A percentile compares a stretch with the other conserved stretches of the same genome.
Conservation (phyloP, 805 yeast species). For the Suhomyces sp. region DNA sequence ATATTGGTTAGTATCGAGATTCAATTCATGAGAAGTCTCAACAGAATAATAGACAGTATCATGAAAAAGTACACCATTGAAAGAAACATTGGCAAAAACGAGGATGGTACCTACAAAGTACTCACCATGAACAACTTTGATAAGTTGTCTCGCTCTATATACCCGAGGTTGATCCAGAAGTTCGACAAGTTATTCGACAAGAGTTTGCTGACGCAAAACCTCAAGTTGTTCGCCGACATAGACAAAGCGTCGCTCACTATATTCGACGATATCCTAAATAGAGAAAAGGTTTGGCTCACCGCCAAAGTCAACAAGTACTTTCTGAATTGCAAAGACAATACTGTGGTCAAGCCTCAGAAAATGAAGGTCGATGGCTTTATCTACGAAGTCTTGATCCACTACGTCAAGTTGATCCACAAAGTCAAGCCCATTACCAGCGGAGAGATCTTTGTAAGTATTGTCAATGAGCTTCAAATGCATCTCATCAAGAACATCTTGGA, state of each 20-base stretch:
- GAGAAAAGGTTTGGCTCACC: conserved; percentile 34
- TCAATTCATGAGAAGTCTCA: conserved; percentile 44
- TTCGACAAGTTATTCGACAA: conserved; percentile 37
- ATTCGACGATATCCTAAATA: conserved; percentile 37
- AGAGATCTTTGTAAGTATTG: conserved; percentile 32
- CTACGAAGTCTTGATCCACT: conserved; percentile 38
- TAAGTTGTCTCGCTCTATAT: conserved; percentile 27
- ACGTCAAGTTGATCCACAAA: conserved; percentile 37
- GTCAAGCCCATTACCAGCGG: conserved; percentile 40
- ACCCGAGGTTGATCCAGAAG: conserved; percentile 29
- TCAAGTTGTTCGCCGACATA: conserved; percentile 40
- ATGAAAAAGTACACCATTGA: conserved; percentile 38
- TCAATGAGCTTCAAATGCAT: conserved; percentile 37
- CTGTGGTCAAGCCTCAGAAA: background rate
- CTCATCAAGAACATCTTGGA: conserved; percentile 33
- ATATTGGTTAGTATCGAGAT: conserved; percentile 41
- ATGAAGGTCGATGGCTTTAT: conserved; percentile 37
- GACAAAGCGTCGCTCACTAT: conserved; percentile 40
- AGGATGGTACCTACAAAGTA: conserved; percentile 33
- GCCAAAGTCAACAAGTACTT: conserved; percentile 26
- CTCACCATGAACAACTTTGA: conserved; percentile 45
- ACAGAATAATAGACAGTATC: conserved; percentile 38
- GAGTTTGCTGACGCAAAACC: conserved; percentile 33
- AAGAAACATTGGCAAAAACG: conserved; percentile 16
- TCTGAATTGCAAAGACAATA: conserved; percentile 9